phyloP scores from a whole-genome alignment of 192 early-diverging fungal species.

The Backusella parvicylindrica region DNA sequence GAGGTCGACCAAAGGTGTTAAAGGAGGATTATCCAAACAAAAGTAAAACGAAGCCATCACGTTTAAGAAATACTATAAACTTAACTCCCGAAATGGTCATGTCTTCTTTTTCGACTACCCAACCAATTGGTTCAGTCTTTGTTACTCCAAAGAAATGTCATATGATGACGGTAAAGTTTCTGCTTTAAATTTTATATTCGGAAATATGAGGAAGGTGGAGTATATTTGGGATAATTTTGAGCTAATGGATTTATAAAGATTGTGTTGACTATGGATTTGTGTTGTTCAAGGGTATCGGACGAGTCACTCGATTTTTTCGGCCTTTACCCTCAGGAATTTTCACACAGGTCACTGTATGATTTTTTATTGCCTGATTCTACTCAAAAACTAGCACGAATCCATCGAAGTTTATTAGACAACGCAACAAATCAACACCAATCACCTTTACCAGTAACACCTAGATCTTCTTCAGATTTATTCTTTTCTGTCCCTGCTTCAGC shows the following conservation, averaged over 20 bases:
- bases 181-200: not conserved
- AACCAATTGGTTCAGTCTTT: not conserved
- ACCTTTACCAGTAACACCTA: slow-evolving; percentile 14
- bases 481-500: slow-evolving; percentile 22
- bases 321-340: slow-evolving; percentile 49
- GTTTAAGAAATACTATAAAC: slow-evolving; percentile 21
- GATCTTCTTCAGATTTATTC: slow-evolving; percentile 26
- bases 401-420: slow-evolving; percentile 37
- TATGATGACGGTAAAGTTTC: slow-evolving; percentile 6
- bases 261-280: slow-evolving; percentile 45
- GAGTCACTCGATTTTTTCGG: slow-evolving; percentile 45
- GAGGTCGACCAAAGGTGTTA: slow-evolving; percentile 62
- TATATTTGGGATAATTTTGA: not conserved
- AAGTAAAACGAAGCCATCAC: slow-evolving; percentile 42
- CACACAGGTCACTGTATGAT: slow-evolving; percentile 43
- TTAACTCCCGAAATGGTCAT: not conserved
- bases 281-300: slow-evolving; percentile 50
- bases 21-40: slow-evolving; percentile 77
- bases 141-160: not conserved
- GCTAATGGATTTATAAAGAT: not conserved
- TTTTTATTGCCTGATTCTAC: slow-evolving; percentile 36
- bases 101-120: slow-evolving; percentile 7
- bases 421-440: slow-evolving; percentile 6
- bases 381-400: slow-evolving; percentile 26
- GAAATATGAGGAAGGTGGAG: not conserved